A percentile compares a stretch with the other conserved stretches of the same genome.
Conservation (phyloP, 139 green algal species). For the Pleodorina starrii region DNA sequence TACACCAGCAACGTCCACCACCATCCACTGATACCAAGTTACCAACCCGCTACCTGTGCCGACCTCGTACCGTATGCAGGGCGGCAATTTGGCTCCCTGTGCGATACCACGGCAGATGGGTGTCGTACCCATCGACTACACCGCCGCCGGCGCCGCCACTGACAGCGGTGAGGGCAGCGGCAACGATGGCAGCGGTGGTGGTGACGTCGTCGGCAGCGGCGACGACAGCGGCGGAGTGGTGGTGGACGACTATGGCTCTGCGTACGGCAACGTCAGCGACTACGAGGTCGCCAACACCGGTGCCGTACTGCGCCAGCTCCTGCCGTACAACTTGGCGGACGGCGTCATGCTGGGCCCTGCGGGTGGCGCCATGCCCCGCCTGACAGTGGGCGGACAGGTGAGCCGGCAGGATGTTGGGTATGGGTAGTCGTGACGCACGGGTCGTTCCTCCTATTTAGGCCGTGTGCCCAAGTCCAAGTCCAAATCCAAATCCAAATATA, state of each 20-base stretch:
- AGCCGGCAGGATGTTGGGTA: no score
- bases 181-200: not conserved
- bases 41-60: no score
- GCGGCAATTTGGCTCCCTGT: not conserved
- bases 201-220: not conserved
- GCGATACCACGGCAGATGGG: not conserved
- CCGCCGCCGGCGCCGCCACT: not conserved
- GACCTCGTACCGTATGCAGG: not conserved
- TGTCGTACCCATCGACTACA: not conserved
- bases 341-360: constrained; percentile 32
- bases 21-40: no score
- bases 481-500: no score
- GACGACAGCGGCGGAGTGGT: not conserved
- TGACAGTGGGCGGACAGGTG: constrained; percentile 47
- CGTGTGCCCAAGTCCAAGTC: no score
- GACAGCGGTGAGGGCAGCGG: constrained; percentile 6
- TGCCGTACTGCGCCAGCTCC: not conserved
- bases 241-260: no score
- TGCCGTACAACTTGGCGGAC: constrained; percentile 34
- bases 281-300: not conserved
- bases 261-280: not conserved
- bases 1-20: no score
- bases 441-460: not conserved
- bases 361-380: constrained; percentile 19
- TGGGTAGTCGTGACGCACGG: not conserved